Evolutionary conservation across 805 yeast species (phyloP).

Genomic region (Candida ficus): DNA sequence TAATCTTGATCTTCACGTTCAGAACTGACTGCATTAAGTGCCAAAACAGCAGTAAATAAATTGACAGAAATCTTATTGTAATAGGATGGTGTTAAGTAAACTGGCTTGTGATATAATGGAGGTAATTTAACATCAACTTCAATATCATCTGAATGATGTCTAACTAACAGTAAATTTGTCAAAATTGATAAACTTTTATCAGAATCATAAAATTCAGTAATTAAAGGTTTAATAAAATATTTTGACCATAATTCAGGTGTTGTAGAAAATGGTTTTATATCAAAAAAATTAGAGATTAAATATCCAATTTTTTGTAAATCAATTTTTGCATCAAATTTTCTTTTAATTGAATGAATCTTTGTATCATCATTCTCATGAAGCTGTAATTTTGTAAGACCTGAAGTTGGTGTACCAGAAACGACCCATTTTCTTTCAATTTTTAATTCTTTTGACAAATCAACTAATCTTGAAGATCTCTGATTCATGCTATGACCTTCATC

Average conservation of each 20-base stretch:
- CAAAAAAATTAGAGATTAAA: constrained; percentile 46
- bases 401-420: constrained; percentile 72
- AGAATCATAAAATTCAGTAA: constrained; percentile 35
- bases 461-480: constrained; percentile 45
- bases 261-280: constrained; percentile 52
- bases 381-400: constrained; percentile 57
- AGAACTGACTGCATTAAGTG: constrained; percentile 70
- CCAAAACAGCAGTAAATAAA: constrained; percentile 60
- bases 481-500: constrained; percentile 72
- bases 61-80: constrained; percentile 59
- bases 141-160: constrained; percentile 52
- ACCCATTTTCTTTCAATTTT: constrained; percentile 65
- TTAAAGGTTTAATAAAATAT: constrained; percentile 44
- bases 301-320: constrained; percentile 52
- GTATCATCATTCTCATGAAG: constrained; percentile 27
- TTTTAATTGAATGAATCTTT: constrained; percentile 41
- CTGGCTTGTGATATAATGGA: constrained; percentile 51
- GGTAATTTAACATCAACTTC: constrained; percentile 54
- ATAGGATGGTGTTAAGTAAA: constrained; percentile 55
- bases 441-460: constrained; percentile 41
- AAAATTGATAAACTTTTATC: constrained; percentile 36
- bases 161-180: constrained; percentile 43
- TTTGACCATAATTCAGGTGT: constrained; percentile 43
- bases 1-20: constrained; percentile 63
- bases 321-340: constrained; percentile 44